Evolutionary conservation across 257 asterid genomes (phyloP).

Genomic region (Solanum ahanhuiri): DNA sequence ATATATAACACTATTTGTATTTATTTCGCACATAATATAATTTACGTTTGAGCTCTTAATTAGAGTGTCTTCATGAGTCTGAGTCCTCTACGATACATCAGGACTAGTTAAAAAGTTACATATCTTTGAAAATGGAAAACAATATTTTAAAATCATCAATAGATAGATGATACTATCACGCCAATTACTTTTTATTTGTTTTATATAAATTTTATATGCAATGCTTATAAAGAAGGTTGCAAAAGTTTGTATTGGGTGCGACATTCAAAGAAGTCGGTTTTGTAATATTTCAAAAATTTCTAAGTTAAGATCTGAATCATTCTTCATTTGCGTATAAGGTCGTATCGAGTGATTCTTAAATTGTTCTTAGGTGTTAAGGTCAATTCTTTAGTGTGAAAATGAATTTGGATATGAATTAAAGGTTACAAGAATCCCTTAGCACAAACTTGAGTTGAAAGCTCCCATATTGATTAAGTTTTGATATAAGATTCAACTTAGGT

Average conservation of each 20-base stretch:
- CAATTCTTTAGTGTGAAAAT: no score
- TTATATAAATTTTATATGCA: neutral
- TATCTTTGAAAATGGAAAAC: neutral
- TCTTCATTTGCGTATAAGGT: no score
- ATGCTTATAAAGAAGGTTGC: neutral
- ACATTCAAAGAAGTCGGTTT: neutral
- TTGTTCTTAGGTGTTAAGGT: no score
- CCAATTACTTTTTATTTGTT: neutral
- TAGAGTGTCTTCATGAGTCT: neutral
- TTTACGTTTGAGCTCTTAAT: neutral
- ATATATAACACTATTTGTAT: neutral
- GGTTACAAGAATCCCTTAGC: neutral
- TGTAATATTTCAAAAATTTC: no score
- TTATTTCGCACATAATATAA: neutral
- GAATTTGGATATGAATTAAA: no score
- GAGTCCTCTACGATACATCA: neutral
- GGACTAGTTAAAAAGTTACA: neutral
- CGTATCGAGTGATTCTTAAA: no score
- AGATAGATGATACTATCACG: neutral
- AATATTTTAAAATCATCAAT: neutral
- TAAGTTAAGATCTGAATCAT: no score
- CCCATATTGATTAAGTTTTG: neutral
- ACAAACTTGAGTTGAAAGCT: neutral
- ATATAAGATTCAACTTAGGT: neutral
- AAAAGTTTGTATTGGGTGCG: neutral